A percentile compares a stretch with the other conserved stretches of the same genome.
Conservation (phyloP, 2,329 filamentous ascomycete genomes). For the Xylariaceae sp. region DNA sequence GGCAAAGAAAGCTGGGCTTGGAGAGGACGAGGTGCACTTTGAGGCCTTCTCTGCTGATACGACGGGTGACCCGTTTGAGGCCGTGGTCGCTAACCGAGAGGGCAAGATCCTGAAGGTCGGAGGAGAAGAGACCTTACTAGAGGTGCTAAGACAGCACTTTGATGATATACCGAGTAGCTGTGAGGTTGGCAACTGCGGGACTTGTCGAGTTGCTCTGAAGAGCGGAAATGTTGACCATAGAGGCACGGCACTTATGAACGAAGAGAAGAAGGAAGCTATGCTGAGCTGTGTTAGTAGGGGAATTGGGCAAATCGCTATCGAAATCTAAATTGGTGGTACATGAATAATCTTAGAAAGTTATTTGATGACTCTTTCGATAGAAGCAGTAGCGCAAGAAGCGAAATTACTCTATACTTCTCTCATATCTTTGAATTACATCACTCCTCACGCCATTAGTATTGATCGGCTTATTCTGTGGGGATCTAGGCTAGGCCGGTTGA, state of each 20-base stretch:
- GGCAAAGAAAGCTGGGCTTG: constrained; percentile 50
- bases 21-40: constrained; percentile 60
- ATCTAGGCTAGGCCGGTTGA: too few species aligned
- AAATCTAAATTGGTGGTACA: too few species aligned
- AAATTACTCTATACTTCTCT: too few species aligned
- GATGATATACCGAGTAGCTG: constrained; percentile 54
- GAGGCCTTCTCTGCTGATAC: constrained; percentile 63
- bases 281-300: constrained; percentile 60
- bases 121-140: constrained; percentile 56
- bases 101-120: constrained; percentile 51
- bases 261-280: constrained; percentile 53
- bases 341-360: too few species aligned
- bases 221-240: constrained; percentile 55
- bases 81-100: constrained; percentile 52
- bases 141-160: constrained; percentile 52
- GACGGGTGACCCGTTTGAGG: constrained; percentile 65
- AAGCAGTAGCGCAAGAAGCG: too few species aligned
- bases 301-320: constrained; percentile 54
- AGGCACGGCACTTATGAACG: constrained; percentile 53
- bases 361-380: background rate
- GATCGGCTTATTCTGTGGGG: too few species aligned
- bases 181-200: constrained; percentile 61
- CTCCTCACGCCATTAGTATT: too few species aligned
- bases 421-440: too few species aligned
- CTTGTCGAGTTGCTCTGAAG: constrained; percentile 53